Percentiles rank a stretch among this genome's conserved stretches.
These are phyloP conservation scores for Rhizophora mangle DNA, from an alignment of 345 rosid species.

Conservation along the genomic window DNA sequence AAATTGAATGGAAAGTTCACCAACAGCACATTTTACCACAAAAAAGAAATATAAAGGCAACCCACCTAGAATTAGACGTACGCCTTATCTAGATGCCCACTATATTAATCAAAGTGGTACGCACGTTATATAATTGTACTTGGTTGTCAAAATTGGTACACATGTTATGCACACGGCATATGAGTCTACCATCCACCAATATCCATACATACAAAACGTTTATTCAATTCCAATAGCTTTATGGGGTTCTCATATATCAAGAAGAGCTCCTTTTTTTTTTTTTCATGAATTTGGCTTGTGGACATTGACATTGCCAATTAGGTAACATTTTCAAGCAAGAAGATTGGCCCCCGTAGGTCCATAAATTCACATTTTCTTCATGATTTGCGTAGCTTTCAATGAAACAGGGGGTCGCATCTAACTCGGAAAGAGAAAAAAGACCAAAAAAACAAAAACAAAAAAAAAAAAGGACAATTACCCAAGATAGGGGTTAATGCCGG, in stretches of 20 bases:
- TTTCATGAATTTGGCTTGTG: not conserved
- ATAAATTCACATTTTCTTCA: constrained; percentile 9
- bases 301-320: not conserved
- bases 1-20: no score
- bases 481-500: no score
- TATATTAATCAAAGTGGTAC: no score
- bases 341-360: not conserved
- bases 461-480: not conserved
- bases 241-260: not conserved
- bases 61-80: no score
- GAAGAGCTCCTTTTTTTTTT: not conserved
- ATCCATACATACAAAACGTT: not conserved
- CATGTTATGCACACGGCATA: constrained; percentile 9
- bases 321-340: not conserved
- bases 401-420: constrained; percentile 14
- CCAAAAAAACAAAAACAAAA: not conserved
- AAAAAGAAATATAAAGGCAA: no score
- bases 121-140: not conserved
- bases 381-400: constrained; percentile 21
- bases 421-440: constrained; percentile 1
- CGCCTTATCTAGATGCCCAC: no score
- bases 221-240: not conserved
- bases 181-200: not conserved
- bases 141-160: not conserved
- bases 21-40: no score